Conservation (phyloP, 371 early-diverging fungal species). For the Cokeromyces recurvatus region DNA sequence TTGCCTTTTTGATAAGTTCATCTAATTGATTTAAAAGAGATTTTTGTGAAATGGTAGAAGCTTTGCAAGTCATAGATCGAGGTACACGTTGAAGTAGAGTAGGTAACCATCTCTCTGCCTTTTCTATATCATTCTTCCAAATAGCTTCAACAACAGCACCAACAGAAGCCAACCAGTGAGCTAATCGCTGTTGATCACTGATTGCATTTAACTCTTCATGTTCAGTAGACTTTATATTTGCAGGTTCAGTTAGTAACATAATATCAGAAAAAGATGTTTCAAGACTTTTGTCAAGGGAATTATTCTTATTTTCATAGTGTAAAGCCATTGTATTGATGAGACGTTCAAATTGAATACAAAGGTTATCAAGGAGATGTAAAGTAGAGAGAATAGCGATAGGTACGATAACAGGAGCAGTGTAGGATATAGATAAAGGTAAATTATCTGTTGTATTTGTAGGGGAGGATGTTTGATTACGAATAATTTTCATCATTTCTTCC, state of each 20-base stretch:
- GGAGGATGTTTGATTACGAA: constrained; percentile 8
- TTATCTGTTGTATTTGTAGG: not conserved
- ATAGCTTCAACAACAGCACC: constrained; percentile 30
- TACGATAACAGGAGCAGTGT: constrained; percentile 29
- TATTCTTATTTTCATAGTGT: no score
- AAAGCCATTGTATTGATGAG: constrained; percentile 5
- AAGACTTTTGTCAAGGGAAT: no score
- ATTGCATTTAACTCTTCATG: no score
- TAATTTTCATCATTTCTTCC: constrained; percentile 23
- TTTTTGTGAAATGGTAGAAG: constrained; percentile 12
- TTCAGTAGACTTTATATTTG: no score
- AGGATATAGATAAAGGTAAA: constrained; percentile 18
- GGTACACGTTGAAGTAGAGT: constrained; percentile 24
- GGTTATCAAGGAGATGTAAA: constrained; percentile 24
- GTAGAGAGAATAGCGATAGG: constrained; percentile 33
- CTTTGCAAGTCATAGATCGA: constrained; percentile 16
- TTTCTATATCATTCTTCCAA: constrained; percentile 23
- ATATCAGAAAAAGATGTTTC: constrained; percentile 9
- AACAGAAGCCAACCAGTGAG: constrained; percentile 33
- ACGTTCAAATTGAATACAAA: constrained; percentile 21
- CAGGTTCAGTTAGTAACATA: constrained; percentile 10
- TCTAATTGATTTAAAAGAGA: constrained; percentile 17
- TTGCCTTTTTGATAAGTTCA: constrained; percentile 20
- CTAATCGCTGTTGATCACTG: constrained; percentile 15
- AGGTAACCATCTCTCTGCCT: constrained; percentile 16